phyloP scores from a whole-genome alignment of 2,329 filamentous ascomycete species.

The Epichloe typhina region DNA sequence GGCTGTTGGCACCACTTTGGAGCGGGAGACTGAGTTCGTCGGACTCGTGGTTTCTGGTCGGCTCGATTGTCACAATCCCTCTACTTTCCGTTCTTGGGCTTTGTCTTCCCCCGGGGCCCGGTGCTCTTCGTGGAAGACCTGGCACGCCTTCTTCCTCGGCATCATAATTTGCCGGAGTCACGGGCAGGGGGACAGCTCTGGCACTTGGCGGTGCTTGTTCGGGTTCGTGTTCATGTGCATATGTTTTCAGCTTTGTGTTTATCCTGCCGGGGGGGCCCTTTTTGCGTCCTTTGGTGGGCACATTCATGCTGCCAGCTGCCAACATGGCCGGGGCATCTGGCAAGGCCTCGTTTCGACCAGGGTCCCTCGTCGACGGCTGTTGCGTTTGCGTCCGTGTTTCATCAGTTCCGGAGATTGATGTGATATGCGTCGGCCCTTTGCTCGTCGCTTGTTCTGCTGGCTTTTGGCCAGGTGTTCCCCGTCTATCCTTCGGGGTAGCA shows the following conservation, averaged over 20 bases:
- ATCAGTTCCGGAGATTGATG: background rate
- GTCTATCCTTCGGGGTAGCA: slow-evolving; percentile 21
- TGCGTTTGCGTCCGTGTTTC: background rate
- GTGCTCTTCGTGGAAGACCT: slow-evolving; percentile 21
- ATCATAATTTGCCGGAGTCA: slow-evolving; percentile 13
- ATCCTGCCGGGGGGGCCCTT: background rate
- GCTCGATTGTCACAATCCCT: slow-evolving; percentile 27
- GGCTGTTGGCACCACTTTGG: slow-evolving; percentile 14
- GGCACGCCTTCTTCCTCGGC: slow-evolving; percentile 18
- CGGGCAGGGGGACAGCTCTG: background rate
- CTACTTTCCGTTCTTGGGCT: slow-evolving; percentile 19
- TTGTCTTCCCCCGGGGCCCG: slow-evolving; percentile 13
- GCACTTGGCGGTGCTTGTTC: background rate
- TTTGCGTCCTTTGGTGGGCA: background rate
- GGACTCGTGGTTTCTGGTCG: slow-evolving; percentile 19
- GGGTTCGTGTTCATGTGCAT: background rate
- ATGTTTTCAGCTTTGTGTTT: background rate
- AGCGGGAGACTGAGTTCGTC: slow-evolving; percentile 18
- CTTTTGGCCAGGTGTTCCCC: background rate
- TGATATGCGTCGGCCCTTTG: background rate
- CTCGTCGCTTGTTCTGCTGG: background rate
- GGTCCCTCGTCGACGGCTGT: background rate
- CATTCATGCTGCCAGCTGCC: background rate
- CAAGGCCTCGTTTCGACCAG: background rate
- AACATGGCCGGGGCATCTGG: background rate